Evolutionary conservation across 148 eudicot species (phyloP).

Genomic region (Rhododendron kiyosumense): DNA sequence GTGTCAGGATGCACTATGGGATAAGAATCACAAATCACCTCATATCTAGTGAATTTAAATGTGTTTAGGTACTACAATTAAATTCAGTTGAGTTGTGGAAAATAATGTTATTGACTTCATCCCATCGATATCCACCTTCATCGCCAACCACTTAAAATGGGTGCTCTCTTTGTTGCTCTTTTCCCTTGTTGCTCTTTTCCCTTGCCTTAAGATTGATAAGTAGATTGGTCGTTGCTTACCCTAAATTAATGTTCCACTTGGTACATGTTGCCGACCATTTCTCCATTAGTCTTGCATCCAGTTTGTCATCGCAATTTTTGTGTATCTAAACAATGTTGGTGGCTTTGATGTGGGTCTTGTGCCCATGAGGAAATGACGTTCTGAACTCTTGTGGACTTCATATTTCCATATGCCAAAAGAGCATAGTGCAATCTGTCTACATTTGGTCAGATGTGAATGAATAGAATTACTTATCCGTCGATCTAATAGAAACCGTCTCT

Average conservation of each 20-base stretch:
- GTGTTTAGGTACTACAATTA: too few species aligned
- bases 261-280: background rate
- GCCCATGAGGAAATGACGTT: background rate
- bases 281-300: background rate
- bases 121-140: background rate
- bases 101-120: background rate
- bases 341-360: background rate
- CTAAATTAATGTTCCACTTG: background rate
- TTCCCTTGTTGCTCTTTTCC: background rate
- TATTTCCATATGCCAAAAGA: background rate
- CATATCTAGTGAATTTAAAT: background rate
- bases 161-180: background rate
- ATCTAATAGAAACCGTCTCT: background rate
- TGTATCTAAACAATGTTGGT: background rate
- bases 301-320: background rate
- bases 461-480: background rate
- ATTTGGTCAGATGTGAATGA: background rate
- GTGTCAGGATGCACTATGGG: background rate
- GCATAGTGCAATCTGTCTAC: background rate
- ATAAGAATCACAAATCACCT: background rate
- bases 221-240: background rate
- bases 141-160: background rate
- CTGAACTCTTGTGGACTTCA: background rate
- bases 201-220: background rate
- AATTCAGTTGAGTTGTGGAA: background rate